Evolutionary conservation across 352 stramenopile genomes (phyloP).

Genomic region (Globisporangium alternatum): DNA sequence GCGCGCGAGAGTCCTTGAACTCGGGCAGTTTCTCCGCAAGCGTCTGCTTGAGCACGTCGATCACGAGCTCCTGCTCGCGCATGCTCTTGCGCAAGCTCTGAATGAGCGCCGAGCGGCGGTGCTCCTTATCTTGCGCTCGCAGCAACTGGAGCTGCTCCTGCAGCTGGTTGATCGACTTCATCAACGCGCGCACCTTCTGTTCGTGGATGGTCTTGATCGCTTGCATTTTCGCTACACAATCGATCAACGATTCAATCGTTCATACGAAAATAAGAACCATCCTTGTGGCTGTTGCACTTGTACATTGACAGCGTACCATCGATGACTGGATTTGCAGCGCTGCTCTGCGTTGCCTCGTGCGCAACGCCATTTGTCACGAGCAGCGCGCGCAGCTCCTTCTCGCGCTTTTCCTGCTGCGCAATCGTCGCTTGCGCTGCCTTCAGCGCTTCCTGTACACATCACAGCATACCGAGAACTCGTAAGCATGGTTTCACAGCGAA

Average conservation of each 20-base stretch:
- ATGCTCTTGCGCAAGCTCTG: conserved; percentile 73
- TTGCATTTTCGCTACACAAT: conserved; percentile 48
- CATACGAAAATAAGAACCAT: neutral
- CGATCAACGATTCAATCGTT: neutral
- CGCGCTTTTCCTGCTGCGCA: conserved; percentile 52
- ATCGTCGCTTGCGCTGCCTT: conserved; percentile 53
- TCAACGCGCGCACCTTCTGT: conserved; percentile 76
- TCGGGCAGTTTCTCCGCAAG: conserved; percentile 59
- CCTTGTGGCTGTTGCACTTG: neutral
- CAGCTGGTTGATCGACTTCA: conserved; percentile 84
- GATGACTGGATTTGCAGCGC: conserved; percentile 28
- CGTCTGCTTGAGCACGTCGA: conserved; percentile 83
- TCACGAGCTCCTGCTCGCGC: conserved; percentile 77
- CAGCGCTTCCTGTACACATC: conserved; percentile 38
- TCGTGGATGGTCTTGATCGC: conserved; percentile 67
- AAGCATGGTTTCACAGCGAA: neutral
- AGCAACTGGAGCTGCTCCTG: conserved; percentile 70
- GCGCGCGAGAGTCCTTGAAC: conserved; percentile 53
- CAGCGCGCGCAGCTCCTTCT: conserved; percentile 53
- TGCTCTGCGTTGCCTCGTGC: conserved; percentile 23
- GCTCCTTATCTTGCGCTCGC: conserved; percentile 84
- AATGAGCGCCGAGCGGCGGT: conserved; percentile 82
- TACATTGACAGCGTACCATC: conserved; percentile 28
- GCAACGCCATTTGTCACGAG: conserved; percentile 41
- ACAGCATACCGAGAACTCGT: neutral